Base-by-base conservation (phyloP, 352 stramenopile species). In the Globisporangium mamillatum region DNA sequence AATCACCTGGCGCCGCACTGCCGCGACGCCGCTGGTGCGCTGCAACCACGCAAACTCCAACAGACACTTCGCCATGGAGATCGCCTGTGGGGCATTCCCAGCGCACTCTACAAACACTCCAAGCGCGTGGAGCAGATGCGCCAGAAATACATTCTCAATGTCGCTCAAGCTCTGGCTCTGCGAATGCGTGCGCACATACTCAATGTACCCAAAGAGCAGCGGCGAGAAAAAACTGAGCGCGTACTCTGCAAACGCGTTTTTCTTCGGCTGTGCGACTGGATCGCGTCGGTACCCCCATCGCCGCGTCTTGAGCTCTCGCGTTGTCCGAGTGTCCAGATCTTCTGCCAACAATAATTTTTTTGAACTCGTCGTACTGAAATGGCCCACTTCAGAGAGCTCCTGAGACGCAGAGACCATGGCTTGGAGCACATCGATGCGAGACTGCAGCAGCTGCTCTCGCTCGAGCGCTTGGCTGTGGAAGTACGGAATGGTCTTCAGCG, bases 171-270 rank as follows among this genome's bases (percentile, higher is more conserved):
- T 41, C 36, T 60, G 9, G 32, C 22, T 4, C 32, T 22, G 38
- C 52, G 75, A 72, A 60, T 86, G 70, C 29, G 75, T 66, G 6
- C 71, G 78, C 32, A 79, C 64, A 61, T 87, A 94, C 56, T 88
- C 71, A 24, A 88, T 67, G 67, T 91, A 94, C 1, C 86, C 84
- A 56, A 91, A 90, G 4, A 94, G 59, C 50, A 94, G 52, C 18
- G 86, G 84, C n/a, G 81, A 90, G 67, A 94, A 94, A 65, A 94
- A 94, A 24, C 64, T 60, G 27, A 91, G 62, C 4, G 82, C 82
- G 24, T 89, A 72, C 1, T 88, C 80, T 29, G 64, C 79, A 66
- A 94, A 94, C 1, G 73, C 76, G 29, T 94, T 94, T 60, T 74
- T 79, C 75, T 82, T 90, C 9, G 82, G 69, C 0, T 64, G 54